phyloP scores from a whole-genome alignment of 2,329 filamentous ascomycete genomes.

The Epichloe glyceriae region DNA sequence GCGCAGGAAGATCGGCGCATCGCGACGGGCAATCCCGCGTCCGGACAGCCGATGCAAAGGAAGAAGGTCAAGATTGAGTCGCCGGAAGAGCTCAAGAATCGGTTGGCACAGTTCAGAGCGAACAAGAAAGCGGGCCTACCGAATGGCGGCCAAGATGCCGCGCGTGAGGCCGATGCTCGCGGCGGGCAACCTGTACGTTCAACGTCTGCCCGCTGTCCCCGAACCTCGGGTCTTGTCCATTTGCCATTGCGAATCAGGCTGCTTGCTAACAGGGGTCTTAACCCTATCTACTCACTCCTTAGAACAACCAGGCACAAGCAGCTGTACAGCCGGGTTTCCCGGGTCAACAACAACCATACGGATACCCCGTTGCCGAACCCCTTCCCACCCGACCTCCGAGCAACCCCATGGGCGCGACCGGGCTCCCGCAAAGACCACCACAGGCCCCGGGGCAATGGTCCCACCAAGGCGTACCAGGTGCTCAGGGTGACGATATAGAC shows the following conservation, averaged over 20 bases:
- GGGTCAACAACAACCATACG: slow-evolving; percentile 14
- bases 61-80: slow-evolving; percentile 65
- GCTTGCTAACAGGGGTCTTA: neutral
- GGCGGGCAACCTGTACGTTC: slow-evolving; percentile 17
- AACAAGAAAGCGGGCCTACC: slow-evolving; percentile 27
- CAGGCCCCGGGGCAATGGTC: slow-evolving; percentile 16
- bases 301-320: slow-evolving; percentile 10
- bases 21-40: slow-evolving; percentile 70
- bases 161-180: neutral
- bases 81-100: slow-evolving; percentile 64
- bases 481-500: slow-evolving; percentile 47
- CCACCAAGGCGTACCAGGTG: slow-evolving; percentile 7
- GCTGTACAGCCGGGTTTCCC: slow-evolving; percentile 13
- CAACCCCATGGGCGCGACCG: slow-evolving; percentile 23
- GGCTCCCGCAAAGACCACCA: slow-evolving; percentile 32
- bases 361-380: slow-evolving; percentile 24
- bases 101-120: slow-evolving; percentile 64
- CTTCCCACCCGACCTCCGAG: slow-evolving; percentile 34
- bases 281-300: slow-evolving; percentile 9
- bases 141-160: neutral
- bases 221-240: neutral
- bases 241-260: neutral
- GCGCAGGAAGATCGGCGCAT: slow-evolving; percentile 71
- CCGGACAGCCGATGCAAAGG: slow-evolving; percentile 46
- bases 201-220: too few relatives aligned